These are phyloP conservation scores for Fraxinus pennsylvanica DNA, from an alignment of 257 asterid genomes.

Conservation along the genomic window DNA sequence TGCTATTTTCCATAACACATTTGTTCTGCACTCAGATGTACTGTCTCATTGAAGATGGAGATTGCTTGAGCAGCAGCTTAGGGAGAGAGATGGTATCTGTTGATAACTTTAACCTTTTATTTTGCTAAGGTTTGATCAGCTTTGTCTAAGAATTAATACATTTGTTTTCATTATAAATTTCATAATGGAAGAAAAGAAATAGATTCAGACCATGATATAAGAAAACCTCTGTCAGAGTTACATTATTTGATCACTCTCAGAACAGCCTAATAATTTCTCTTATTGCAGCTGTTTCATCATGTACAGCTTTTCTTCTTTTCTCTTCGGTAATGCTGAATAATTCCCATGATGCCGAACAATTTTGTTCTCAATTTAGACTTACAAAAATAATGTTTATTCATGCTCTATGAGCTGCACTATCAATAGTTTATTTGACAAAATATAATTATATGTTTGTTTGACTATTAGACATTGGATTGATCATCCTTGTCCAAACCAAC, in stretches of 20 bases:
- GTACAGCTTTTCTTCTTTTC: not conserved
- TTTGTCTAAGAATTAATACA: not conserved
- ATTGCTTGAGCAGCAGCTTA: no score
- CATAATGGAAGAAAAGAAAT: not conserved
- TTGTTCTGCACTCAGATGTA: not conserved
- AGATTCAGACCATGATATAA: not conserved
- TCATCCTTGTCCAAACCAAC: not conserved
- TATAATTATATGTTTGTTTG: not conserved
- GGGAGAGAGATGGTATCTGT: not conserved
- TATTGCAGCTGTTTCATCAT: not conserved
- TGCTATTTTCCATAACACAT: not conserved
- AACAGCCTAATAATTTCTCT: not conserved
- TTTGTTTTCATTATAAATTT: not conserved
- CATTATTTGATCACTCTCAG: not conserved
- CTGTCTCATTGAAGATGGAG: not conserved
- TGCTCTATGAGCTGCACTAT: not conserved
- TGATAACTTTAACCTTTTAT: not conserved
- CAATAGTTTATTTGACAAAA: not conserved
- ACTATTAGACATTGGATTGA: not conserved
- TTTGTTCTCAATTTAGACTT: not conserved
- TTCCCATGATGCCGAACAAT: not conserved
- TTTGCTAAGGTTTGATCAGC: not conserved
- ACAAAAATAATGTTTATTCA: not conserved
- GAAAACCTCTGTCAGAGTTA: not conserved
- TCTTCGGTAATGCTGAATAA: not conserved